These are phyloP conservation scores for Gyrodon lividus DNA, from an alignment of 768 basidiomycete genomes.

Conservation along the genomic window DNA sequence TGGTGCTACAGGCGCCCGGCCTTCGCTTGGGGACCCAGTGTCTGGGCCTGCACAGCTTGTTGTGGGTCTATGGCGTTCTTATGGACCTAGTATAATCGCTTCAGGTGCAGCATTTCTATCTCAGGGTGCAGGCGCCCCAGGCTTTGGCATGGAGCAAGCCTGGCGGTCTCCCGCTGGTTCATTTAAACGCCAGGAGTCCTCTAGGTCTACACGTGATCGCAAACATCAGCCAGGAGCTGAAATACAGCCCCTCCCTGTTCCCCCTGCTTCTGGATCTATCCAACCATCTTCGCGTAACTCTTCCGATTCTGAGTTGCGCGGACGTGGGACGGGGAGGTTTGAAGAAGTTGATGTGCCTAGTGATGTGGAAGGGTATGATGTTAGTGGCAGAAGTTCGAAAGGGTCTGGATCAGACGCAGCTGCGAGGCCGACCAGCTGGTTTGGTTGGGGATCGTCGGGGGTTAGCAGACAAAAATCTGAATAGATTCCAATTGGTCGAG, in stretches of 20 bases:
- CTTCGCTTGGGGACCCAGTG: conserved; percentile 50
- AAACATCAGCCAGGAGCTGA: conserved; percentile 56
- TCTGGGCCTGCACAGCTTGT: conserved; percentile 67
- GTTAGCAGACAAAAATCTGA: conserved; percentile 21
- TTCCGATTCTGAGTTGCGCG: conserved; percentile 45
- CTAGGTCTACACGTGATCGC: conserved; percentile 41
- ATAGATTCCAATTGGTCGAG: conserved; percentile 3
- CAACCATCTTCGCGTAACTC: conserved; percentile 35
- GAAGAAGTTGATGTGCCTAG: conserved; percentile 74
- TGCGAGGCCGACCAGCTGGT: conserved; percentile 33
- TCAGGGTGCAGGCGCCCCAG: conserved; percentile 46
- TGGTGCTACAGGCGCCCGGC: conserved; percentile 36
- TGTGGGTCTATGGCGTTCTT: conserved; percentile 71
- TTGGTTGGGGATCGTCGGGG: conserved; percentile 33
- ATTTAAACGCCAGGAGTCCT: conserved; percentile 25
- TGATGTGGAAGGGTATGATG: conserved; percentile 65
- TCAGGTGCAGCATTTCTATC: conserved; percentile 62
- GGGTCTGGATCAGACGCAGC: conserved; percentile 19
- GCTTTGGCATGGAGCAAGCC: conserved; percentile 26
- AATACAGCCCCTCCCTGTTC: conserved; percentile 45
- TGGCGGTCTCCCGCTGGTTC: conserved; percentile 32
- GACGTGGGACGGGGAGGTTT: conserved; percentile 48
- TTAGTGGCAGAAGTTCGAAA: conserved; percentile 17
- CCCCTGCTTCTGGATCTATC: conserved; percentile 33
- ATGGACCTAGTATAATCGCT: conserved; percentile 71